Percentiles rank a stretch among this genome's conserved stretches.
Evolutionary conservation across 2,329 filamentous ascomycete genomes (phyloP).

Genomic region (Alternaria dauci): DNA sequence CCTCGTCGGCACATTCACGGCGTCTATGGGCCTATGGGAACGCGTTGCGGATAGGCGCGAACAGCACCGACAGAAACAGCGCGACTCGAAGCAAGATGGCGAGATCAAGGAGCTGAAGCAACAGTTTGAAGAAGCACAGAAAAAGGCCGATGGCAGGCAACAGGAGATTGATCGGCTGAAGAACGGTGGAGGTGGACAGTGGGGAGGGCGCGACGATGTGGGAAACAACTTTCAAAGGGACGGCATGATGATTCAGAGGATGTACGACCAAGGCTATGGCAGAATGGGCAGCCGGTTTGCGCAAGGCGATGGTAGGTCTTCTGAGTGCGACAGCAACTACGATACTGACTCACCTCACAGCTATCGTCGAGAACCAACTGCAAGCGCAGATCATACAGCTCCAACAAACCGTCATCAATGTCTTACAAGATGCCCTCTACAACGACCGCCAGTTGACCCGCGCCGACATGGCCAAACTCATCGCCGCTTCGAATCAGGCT

Average conservation of each 20-base stretch:
- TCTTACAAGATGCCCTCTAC: constrained; percentile 55
- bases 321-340: not conserved
- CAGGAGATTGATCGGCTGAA: constrained; percentile 35
- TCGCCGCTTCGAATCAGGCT: constrained; percentile 53
- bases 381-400: constrained; percentile 55
- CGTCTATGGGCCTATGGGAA: constrained; percentile 55
- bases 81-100: constrained; percentile 45
- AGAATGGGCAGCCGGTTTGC: constrained; percentile 50
- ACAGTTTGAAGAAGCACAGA: constrained; percentile 42
- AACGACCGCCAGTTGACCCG: constrained; percentile 51
- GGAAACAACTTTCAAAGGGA: constrained; percentile 43
- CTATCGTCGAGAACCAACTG: constrained; percentile 53
- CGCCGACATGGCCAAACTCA: constrained; percentile 51
- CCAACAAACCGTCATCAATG: constrained; percentile 55
- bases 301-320: constrained; percentile 49
- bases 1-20: constrained; percentile 56
- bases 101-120: constrained; percentile 46
- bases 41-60: constrained; percentile 49
- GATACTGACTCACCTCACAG: constrained; percentile 28
- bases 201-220: constrained; percentile 38
- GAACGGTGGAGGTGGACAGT: constrained; percentile 14
- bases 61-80: constrained; percentile 52
- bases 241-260: constrained; percentile 47
- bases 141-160: constrained; percentile 35
- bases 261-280: constrained; percentile 50